Evolutionary conservation across 148 eudicot genomes (phyloP).

Genomic region (Camellia sinensis): DNA sequence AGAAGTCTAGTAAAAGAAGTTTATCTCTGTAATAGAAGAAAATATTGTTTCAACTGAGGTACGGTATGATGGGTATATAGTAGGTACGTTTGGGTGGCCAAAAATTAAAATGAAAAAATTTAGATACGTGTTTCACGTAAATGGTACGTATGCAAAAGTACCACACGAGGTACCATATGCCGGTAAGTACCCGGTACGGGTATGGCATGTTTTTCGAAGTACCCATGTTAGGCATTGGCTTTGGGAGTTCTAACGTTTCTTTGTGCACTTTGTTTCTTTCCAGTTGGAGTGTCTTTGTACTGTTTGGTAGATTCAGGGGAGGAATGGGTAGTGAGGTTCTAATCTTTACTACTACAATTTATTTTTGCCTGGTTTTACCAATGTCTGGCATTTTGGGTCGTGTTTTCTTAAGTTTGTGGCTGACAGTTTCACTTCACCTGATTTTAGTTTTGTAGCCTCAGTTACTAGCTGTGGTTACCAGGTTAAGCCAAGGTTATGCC

Average conservation of each 20-base stretch:
- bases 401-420: not conserved
- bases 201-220: no score
- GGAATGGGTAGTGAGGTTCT: not conserved
- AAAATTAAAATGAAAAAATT: no score
- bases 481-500: not conserved
- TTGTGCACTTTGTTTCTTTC: not conserved
- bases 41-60: no score
- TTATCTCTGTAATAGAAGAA: no score
- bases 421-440: not conserved
- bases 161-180: no score
- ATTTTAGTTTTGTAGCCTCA: not conserved
- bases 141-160: no score
- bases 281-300: not conserved
- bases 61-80: no score
- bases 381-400: not conserved
- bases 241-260: not conserved
- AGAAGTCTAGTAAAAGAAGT: no score
- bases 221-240: not conserved
- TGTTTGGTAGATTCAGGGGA: slow-evolving; percentile 1
- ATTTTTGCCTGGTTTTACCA: not conserved
- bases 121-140: no score
- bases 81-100: no score
- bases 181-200: no score
- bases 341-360: not conserved
- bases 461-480: not conserved